Percentiles rank a stretch among this genome's conserved stretches.
These are phyloP conservation scores for Aspergillus chevalieri DNA, from an alignment of 2,329 filamentous ascomycete species.

Conservation along the genomic window DNA sequence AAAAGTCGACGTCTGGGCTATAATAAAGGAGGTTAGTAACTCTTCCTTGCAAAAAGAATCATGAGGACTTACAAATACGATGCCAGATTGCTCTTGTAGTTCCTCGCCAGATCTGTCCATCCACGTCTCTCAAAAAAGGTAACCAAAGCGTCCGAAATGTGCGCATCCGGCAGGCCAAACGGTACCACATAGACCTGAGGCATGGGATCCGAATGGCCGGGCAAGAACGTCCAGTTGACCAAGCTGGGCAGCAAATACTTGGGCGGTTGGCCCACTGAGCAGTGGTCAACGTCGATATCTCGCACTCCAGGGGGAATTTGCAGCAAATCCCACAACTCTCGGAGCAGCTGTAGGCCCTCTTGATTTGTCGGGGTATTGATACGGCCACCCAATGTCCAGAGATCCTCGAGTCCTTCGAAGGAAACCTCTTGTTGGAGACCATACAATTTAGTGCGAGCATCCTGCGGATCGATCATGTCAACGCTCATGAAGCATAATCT, in stretches of 20 bases:
- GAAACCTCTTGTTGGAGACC: slow-evolving; percentile 8
- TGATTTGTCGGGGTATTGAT: neutral
- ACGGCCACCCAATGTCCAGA: slow-evolving; percentile 11
- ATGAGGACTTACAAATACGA: slow-evolving; percentile 10
- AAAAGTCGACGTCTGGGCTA: slow-evolving; percentile 4
- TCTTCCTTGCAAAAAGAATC: neutral
- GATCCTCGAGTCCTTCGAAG: slow-evolving; percentile 2
- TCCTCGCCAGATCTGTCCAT: slow-evolving; percentile 6
- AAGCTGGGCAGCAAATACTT: slow-evolving; percentile 9
- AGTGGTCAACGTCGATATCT: neutral
- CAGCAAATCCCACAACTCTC: slow-evolving; percentile 11
- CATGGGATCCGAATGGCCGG: slow-evolving; percentile 6
- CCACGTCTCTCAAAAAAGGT: slow-evolving; percentile 9
- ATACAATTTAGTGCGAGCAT: slow-evolving; percentile 12
- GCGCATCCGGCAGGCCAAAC: slow-evolving; percentile 11
- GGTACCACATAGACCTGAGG: slow-evolving; percentile 13
- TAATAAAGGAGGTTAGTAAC: neutral
- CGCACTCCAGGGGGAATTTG: slow-evolving; percentile 1
- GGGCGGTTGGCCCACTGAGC: neutral
- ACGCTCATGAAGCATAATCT: neutral
- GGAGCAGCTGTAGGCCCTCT: slow-evolving; percentile 6
- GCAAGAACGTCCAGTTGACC: slow-evolving; percentile 11
- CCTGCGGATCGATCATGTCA: slow-evolving; percentile 9
- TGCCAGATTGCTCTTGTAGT: slow-evolving; percentile 7
- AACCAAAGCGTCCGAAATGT: slow-evolving; percentile 6